These are phyloP conservation scores for Drosera capensis DNA, from an alignment of 148 eudicot species.

Conservation along the genomic window DNA sequence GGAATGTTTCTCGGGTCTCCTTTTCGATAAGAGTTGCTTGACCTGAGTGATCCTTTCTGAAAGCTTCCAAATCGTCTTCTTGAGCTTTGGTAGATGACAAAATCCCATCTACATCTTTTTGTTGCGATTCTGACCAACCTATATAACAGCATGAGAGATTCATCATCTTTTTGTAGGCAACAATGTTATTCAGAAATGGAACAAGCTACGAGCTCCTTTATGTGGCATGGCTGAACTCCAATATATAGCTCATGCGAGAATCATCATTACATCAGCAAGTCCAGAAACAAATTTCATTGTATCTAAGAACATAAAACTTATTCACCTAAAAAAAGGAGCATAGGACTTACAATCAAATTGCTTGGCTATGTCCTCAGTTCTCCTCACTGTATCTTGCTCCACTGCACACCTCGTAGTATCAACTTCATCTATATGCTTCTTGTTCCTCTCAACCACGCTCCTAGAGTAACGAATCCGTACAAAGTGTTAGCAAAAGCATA, in stretches of 20 bases:
- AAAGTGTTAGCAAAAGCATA: neutral
- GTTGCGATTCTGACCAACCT: constrained; percentile 56
- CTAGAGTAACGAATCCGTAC: constrained; percentile 14
- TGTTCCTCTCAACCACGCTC: constrained; percentile 35
- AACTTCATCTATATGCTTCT: constrained; percentile 53
- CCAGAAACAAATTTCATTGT: neutral
- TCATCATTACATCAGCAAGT: neutral
- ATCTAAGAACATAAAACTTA: neutral
- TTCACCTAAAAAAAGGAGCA: neutral
- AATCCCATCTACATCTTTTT: constrained; percentile 34
- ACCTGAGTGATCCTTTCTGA: constrained; percentile 47
- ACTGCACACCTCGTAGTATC: constrained; percentile 44
- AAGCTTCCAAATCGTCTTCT: constrained; percentile 30
- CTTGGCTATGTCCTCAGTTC: constrained; percentile 39
- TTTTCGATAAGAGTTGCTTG: constrained; percentile 49
- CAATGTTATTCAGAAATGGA: neutral
- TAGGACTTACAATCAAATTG: constrained; percentile 40
- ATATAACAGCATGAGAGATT: neutral
- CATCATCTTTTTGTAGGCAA: neutral
- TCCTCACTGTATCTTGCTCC: constrained; percentile 42
- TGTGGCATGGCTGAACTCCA: too few relatives aligned
- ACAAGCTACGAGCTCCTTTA: neutral
- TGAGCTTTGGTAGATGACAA: constrained; percentile 40
- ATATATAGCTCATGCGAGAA: neutral
- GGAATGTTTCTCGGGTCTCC: constrained; percentile 55